Evolutionary conservation across 73 alveolate genomes (phyloP).

Genomic region (Paramecium octaurelia): DNA sequence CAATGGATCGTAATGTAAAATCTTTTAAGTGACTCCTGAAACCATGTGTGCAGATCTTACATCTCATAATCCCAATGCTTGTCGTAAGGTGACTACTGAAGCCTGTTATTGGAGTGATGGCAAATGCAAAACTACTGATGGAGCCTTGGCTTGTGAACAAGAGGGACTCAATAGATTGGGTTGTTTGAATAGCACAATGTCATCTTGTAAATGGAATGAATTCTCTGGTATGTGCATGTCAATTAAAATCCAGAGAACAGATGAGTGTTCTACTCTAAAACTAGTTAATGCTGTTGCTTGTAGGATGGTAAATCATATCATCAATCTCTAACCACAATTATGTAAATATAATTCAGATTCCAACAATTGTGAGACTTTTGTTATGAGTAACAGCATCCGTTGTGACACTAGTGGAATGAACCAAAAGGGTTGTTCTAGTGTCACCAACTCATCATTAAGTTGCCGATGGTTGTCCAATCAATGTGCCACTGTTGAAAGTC

Average conservation of each 20-base stretch:
- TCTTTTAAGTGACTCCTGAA: neutral
- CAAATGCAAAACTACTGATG: neutral
- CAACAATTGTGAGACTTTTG: neutral
- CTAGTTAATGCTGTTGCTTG: constrained; percentile 24
- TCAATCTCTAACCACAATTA: neutral
- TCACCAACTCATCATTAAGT: neutral
- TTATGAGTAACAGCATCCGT: neutral
- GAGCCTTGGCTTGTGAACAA: neutral
- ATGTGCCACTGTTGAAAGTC: neutral
- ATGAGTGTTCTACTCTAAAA: neutral
- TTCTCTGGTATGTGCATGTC: neutral
- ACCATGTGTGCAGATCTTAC: neutral
- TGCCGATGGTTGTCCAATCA: neutral
- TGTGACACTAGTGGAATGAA: neutral
- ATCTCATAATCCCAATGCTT: neutral
- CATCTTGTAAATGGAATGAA: constrained; percentile 5
- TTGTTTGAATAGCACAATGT: neutral
- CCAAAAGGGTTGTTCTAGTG: neutral
- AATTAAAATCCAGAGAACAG: neutral
- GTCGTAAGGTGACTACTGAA: neutral
- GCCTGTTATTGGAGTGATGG: constrained; percentile 33
- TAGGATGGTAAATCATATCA: neutral
- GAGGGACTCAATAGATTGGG: constrained; percentile 13
- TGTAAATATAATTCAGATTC: neutral
- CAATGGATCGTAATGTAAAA: neutral